These are phyloP conservation scores for Margaritispora aquatica DNA, from an alignment of 495 filamentous ascomycete species.

Conservation along the genomic window DNA sequence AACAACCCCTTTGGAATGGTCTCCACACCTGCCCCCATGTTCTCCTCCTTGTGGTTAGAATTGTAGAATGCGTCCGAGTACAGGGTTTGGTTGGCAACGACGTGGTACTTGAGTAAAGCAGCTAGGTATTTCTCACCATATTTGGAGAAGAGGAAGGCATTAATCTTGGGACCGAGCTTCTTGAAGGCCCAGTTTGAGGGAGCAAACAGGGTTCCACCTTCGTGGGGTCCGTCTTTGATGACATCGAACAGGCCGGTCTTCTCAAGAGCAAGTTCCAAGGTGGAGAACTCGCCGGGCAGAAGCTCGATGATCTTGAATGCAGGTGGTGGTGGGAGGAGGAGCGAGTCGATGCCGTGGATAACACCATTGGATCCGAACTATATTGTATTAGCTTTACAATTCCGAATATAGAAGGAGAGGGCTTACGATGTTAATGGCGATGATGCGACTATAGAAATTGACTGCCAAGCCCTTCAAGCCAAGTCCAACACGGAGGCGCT, in stretches of 20 bases:
- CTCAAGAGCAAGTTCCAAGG: constrained; percentile 60
- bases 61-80: constrained; percentile 77
- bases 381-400: neutral
- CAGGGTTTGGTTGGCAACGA: constrained; percentile 66
- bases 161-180: constrained; percentile 59
- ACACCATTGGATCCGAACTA: constrained; percentile 66
- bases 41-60: constrained; percentile 2
- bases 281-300: constrained; percentile 68
- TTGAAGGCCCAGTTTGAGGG: constrained; percentile 72
- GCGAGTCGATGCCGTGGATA: constrained; percentile 65
- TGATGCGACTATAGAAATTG: constrained; percentile 66
- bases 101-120: constrained; percentile 70
- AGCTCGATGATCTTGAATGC: constrained; percentile 54
- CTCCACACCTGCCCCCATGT: constrained; percentile 5
- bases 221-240: constrained; percentile 32
- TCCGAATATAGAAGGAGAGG: neutral
- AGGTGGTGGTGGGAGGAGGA: constrained; percentile 68
- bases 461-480: constrained; percentile 53
- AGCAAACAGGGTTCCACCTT: constrained; percentile 65
- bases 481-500: constrained; percentile 59
- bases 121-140: constrained; percentile 63
- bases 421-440: constrained; percentile 60
- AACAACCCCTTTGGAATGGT: constrained; percentile 15
- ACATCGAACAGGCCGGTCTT: constrained; percentile 58
- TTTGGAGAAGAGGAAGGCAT: constrained; percentile 73